Base-by-base conservation (phyloP, 805 yeast genomes). In the Scheffersomyces ergatensis region DNA sequence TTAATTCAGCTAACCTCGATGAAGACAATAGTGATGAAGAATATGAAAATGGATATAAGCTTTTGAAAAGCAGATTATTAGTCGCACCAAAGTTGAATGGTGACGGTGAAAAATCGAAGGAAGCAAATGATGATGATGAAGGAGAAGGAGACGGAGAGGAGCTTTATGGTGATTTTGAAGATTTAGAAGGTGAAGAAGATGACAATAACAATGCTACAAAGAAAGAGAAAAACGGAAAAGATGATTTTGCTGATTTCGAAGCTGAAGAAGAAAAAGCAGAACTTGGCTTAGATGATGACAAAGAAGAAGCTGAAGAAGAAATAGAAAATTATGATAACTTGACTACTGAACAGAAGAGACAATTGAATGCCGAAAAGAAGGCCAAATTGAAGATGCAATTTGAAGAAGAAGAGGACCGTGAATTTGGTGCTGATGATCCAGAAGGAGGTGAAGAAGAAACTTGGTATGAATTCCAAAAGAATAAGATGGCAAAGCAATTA, bases 381-480 rank as follows among this genome's bases (percentile, higher is more conserved):
- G 97, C 90, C 48, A 83, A 86, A 54, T 72, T 92, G 44, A 82
- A 89, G 44, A 73, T 87, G 54, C 97, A 93, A 58, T 89, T 93
- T 56, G 98, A 93, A 57, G 89, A 82, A 38, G 89, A 83, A 58
- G 89, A 83, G 52, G 76, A 70, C 43, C 56, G 74, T 11, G 76
- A 71, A 43, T 79, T 80, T 50, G 87, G 86, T 14, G 89, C 82
- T 19, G 87, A 83, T 47, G 96, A 88, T 47, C 87, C 87, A 11
- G 89, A 86, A 57, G 83, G 78, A 41, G 60, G 63, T 17, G 95
- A 86, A 57, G 89, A 88, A 42, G 97, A 92, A 54, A 89, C 97
- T 0, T 93, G 99, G 99, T 93, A 92, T 60, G 98, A 92, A 60
- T 80, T 85, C 62, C 97, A 93, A 63, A 93, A 93, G 70, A 95